A percentile compares a stretch with the other conserved stretches of the same genome.
Conservation (phyloP, 1,284 basidiomycete species). For the Serendipita sp. region DNA sequence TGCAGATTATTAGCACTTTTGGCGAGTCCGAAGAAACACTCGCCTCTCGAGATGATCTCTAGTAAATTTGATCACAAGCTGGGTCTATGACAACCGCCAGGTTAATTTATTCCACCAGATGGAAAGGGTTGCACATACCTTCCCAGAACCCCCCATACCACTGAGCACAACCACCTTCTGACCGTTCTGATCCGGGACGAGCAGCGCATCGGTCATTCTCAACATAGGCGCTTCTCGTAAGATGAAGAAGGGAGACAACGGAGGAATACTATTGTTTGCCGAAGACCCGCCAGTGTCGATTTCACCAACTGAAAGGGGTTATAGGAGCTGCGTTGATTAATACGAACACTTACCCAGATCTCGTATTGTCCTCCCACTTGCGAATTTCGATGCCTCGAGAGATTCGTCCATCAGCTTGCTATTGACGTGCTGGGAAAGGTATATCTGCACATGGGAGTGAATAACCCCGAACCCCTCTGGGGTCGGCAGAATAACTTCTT, state of each 20-base stretch:
- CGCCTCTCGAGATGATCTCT: background rate
- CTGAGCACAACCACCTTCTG: background rate
- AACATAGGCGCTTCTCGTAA: background rate
- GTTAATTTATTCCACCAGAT: too few relatives aligned
- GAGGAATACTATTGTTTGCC: background rate
- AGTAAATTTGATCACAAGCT: background rate
- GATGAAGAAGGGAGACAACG: background rate
- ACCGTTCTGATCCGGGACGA: background rate
- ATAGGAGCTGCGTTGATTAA: background rate
- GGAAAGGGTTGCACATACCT: background rate
- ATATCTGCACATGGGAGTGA: background rate
- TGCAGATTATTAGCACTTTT: background rate
- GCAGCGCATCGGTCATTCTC: background rate
- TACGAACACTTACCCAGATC: background rate
- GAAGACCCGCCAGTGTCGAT: background rate
- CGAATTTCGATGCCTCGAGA: background rate
- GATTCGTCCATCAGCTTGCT: background rate
- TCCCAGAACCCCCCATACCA: background rate
- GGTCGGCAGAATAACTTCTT: background rate
- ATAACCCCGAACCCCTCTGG: background rate
- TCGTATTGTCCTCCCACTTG: background rate
- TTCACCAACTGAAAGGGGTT: background rate
- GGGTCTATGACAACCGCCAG: background rate
- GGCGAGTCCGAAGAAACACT: background rate
- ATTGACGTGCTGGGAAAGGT: background rate